Percentiles rank a stretch among this genome's conserved stretches.
Conservation (phyloP, 2,329 filamentous ascomycete genomes). For the Aspergillus sp. region DNA sequence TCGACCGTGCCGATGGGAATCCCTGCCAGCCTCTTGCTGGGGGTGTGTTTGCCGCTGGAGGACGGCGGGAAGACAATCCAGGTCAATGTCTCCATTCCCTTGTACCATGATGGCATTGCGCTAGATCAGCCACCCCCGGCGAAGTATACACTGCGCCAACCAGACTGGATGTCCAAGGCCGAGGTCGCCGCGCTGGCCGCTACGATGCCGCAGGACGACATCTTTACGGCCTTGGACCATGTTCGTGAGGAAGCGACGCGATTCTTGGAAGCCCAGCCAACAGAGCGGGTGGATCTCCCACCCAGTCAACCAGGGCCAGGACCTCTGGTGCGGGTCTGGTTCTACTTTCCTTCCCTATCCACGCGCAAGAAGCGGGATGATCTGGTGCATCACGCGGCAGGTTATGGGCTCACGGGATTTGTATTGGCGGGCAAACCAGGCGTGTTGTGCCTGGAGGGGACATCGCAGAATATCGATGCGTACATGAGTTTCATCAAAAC, state of each 20-base stretch:
- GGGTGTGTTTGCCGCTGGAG: constrained; percentile 28
- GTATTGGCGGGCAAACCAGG: constrained; percentile 64
- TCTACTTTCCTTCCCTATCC: constrained; percentile 64
- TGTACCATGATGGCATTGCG: constrained; percentile 19
- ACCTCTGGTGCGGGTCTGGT: constrained; percentile 58
- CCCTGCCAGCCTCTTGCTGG: constrained; percentile 26
- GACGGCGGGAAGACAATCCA: constrained; percentile 29
- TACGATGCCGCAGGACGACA: constrained; percentile 48
- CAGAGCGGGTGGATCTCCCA: background rate
- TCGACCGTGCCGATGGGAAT: constrained; percentile 15
- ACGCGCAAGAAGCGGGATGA: constrained; percentile 62
- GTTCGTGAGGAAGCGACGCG: constrained; percentile 39
- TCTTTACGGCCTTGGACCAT: constrained; percentile 50
- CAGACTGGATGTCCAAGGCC: constrained; percentile 56
- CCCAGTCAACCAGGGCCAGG: background rate
- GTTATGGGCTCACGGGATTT: constrained; percentile 60
- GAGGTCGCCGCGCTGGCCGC: constrained; percentile 44
- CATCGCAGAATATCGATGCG: constrained; percentile 52
- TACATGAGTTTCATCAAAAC: constrained; percentile 67
- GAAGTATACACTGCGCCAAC: constrained; percentile 48
- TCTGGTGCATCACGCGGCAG: constrained; percentile 56
- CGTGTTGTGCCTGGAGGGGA: constrained; percentile 39
- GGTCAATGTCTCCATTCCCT: constrained; percentile 33
- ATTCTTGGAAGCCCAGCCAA: background rate
- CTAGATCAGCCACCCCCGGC: constrained; percentile 28